Base-by-base conservation (phyloP, 2,329 filamentous ascomycete genomes). In the Zymoseptoria brevis region DNA sequence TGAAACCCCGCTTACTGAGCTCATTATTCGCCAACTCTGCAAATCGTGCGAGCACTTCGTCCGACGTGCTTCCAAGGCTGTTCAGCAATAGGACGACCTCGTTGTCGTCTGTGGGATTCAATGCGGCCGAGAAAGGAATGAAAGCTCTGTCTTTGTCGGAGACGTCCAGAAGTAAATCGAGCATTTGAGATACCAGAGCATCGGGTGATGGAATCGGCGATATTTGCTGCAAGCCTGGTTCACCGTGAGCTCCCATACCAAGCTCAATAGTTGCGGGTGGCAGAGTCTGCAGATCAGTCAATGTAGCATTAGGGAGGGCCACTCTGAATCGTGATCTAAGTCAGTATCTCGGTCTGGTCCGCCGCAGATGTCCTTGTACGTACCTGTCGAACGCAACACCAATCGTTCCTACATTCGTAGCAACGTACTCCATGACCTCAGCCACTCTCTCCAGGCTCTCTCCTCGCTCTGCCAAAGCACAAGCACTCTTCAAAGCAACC, bases 211-310 rank as follows among this genome's bases (percentile, higher is more conserved):
- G 72, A n/a, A 74, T 64, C 0, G 72, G 84, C 0, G 79, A 80
- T 19, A 85, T 69, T 69, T 82, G 83, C 67, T 75, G 77, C 66
- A 83, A 81, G 0, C 75, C 85, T 0, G 85, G 84, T 70, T 88
- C 85, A 67, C 87, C 87, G 69, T 88, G 85, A 13, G 83, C 83
- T 0, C 85, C 85, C 21, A 84, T 86, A 2, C 85, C 85, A n/a
- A 87, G 75, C 69, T 86, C 84, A 41, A 86, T 71, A 58, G 83
- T 82, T 57, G 83, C 71, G 1, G 73, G 69, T 8, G 72, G 74
- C 1, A 85, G 75, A 16, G 73, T 76, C 63, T 85, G 83, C 65
- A 83, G 83, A 64, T 85, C 83, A 54, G 84, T 83, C 26, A 86
- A 74, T 0, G 81, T 84, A 1, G 82, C 81, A 52, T 73, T 74